Evolutionary conservation across 441 rosid species (phyloP).

Genomic region (Erodium chrysanthum): DNA sequence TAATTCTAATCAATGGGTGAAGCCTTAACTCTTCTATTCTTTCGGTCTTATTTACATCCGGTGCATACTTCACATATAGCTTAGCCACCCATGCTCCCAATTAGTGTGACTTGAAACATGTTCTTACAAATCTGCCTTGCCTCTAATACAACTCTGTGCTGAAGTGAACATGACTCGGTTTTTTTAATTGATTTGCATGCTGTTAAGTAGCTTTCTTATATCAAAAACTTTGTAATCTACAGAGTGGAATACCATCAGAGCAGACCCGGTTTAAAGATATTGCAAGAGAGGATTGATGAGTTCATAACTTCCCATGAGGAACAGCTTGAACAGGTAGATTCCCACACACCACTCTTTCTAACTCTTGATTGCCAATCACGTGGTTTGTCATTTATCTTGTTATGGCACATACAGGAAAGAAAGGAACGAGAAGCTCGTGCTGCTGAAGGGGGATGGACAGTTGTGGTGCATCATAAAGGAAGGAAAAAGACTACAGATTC

Average conservation of each 20-base stretch:
- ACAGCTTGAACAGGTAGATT: constrained; percentile 59
- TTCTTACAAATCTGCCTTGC: not conserved
- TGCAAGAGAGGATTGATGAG: constrained; percentile 73
- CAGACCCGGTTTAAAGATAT: constrained; percentile 65
- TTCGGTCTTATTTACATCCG: not conserved
- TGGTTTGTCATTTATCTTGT: constrained; percentile 14
- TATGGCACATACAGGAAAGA: constrained; percentile 41
- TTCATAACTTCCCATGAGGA: constrained; percentile 62
- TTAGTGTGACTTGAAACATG: not conserved
- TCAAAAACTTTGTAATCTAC: constrained; percentile 22
- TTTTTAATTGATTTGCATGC: not conserved
- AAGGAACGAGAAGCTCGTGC: constrained; percentile 54
- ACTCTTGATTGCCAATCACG: not conserved
- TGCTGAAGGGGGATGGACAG: constrained; percentile 74
- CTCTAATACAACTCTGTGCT: not conserved
- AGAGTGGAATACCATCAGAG: constrained; percentile 69
- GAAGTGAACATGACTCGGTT: not conserved
- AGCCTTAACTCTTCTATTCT: not conserved
- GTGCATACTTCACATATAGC: not conserved
- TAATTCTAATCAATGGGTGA: not conserved
- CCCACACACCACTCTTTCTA: not conserved
- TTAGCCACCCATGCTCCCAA: not conserved
- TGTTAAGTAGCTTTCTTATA: constrained; percentile 14
- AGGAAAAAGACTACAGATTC: constrained; percentile 63
- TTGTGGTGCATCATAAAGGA: constrained; percentile 60